Base-by-base conservation (phyloP, 2,329 filamentous ascomycete genomes). In the Zarea fungicola region DNA sequence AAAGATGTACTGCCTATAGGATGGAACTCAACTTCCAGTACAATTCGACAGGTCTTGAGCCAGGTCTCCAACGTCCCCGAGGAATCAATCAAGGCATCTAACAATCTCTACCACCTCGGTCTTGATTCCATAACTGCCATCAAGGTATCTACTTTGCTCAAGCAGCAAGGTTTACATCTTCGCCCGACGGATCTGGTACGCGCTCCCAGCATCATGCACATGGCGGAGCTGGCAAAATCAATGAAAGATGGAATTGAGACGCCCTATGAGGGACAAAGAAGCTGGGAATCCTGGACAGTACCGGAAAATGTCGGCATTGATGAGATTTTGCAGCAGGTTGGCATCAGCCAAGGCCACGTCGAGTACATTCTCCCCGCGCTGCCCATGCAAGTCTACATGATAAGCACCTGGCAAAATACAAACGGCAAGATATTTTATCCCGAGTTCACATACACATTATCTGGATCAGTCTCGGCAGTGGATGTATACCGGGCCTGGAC, bases 111-210 rank as follows among this genome's bases (percentile, higher is more conserved):
- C 64, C 84, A 93, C 54, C 75, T 96, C 2, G 91, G 91, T 0
- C 78, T 96, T 1, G 91, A 96, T 62, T 96, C 91, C 0, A 95
- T 96, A 63, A 92, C 85, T 54, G 85, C 89, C 2, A 93, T 96
- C 69, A 95, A 93, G 59, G 82, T 90, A 4, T 81, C 83, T 8
- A 78, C 84, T 0, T 71, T 90, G 7, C 70, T 96, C 4, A 82
- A 80, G 35, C 85, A 79, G 55, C 67, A 74, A 35, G 78, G 74
- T 0, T 65, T 96, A 7, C 65, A 69, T 11, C 64, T 95, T 1
- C 75, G 76, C 28, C 85, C 92, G 3, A 83, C 85, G 35, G 80
- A 88, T 32, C 80, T 96, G 58, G 68, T 95, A 3, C 79, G 72
- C 51, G 80, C 83, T 2, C 72, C 76, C 4, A 89, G 81, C 0